Base-by-base conservation (phyloP, 768 basidiomycete species). In the Tricholoma hemisulphureum region DNA sequence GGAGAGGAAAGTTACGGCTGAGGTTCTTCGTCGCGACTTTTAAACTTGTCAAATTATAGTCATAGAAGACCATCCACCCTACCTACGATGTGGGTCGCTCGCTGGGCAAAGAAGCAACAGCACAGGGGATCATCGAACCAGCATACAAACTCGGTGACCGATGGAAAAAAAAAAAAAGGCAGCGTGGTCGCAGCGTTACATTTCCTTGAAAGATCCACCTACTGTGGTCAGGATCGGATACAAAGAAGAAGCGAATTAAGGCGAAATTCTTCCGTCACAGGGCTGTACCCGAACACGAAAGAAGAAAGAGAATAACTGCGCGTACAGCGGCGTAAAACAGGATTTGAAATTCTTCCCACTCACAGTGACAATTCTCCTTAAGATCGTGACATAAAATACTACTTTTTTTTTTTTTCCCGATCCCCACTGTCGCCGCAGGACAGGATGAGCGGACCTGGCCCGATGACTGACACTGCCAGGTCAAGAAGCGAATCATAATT, bases 171-270 rank as follows among this genome's bases (percentile, higher is more conserved):
- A 52, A 28, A 34, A 58, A 31, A 21, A 39, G 23, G 52, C 51
- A 49, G 51, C 48, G 43, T 53, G 46, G 39, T 31, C 18, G 45
- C 43, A 53, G 21, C 51, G 14, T 52, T 41, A 23, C 37, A 43
- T 53, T 58, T 58, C 57, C 54, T 24, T 39, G 28, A 53, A 31
- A 48, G 57, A 58, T 58, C 57, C 57, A 53, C 57, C 24, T 43
- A n/a, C 26, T 28, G 8, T 29, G n/a, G 23, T 54, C 26, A 11
- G 28, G 23, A 41, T 43, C 26, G 23, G 51, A 14, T 8, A 20
- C 34, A 29, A 43, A 41, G 37, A 41, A 31, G 20, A 26, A 14
- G 43, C 37, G 53, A 20, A 26, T 54, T 54, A 39, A 39, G 23
- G 39, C 51, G 51, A 53, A 21, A 53, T 39, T 39, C 39, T 23